Conservation (phyloP, 2,329 filamentous ascomycete genomes). For the Clarireedia paspali region DNA sequence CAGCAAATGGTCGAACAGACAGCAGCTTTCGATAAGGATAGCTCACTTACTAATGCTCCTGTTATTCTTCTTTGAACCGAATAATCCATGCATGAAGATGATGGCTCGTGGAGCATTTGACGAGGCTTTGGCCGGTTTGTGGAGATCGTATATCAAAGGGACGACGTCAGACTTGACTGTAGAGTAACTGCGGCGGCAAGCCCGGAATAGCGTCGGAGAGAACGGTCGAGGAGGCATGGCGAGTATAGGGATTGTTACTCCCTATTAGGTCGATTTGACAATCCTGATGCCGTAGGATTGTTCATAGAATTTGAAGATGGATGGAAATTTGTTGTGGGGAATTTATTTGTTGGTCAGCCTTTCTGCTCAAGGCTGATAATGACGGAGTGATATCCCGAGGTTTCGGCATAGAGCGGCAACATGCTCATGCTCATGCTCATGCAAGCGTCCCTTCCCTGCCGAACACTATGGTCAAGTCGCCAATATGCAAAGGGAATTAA, state of each 20-base stretch:
- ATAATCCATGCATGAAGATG: slow-evolving; percentile 84
- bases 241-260: neutral
- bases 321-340: slow-evolving; percentile 3
- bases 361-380: neutral
- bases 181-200: slow-evolving; percentile 12
- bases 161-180: slow-evolving; percentile 8
- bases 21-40: slow-evolving; percentile 3
- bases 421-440: neutral
- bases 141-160: slow-evolving; percentile 56
- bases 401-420: neutral
- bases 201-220: neutral
- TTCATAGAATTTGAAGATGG: neutral
- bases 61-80: slow-evolving; percentile 94
- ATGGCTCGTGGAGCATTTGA: slow-evolving; percentile 52
- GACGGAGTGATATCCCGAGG: neutral
- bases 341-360: slow-evolving; percentile 3
- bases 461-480: no score
- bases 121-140: slow-evolving; percentile 47
- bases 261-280: neutral
- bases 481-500: no score
- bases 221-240: slow-evolving; percentile 15
- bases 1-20: slow-evolving; percentile 10
- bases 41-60: slow-evolving; percentile 83
- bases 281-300: neutral
- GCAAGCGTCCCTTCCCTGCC: no score